Percentiles rank a stretch among this genome's conserved stretches.
Conservation (phyloP, 768 basidiomycete species). For the Mrakia frigida region DNA sequence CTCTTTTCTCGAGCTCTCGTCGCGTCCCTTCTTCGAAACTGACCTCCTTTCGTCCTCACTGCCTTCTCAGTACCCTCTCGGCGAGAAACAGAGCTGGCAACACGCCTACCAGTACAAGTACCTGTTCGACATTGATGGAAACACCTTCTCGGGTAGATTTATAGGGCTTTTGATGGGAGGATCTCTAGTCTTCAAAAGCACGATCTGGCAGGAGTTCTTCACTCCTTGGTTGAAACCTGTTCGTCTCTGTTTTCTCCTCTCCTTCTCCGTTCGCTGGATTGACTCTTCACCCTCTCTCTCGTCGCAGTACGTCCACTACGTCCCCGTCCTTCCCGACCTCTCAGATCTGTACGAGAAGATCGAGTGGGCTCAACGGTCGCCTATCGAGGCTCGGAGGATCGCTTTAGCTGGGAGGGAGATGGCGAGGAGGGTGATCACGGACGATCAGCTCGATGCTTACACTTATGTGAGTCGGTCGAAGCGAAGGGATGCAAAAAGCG, state of each 20-base stretch:
- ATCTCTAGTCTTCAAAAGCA: constrained; percentile 13
- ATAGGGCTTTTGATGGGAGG: not conserved
- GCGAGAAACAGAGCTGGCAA: not conserved
- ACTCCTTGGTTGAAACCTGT: constrained; percentile 2
- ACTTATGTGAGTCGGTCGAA: not conserved
- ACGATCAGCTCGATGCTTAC: not conserved
- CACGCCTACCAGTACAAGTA: constrained; percentile 5
- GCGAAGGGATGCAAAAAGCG: too few species aligned
- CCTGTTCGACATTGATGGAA: constrained; percentile 10
- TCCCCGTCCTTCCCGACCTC: constrained; percentile 11
- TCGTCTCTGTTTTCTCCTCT: not conserved
- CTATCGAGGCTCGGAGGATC: not conserved
- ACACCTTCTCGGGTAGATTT: constrained; percentile 18
- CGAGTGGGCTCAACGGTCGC: constrained; percentile 4
- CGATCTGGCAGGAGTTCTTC: constrained; percentile 22
- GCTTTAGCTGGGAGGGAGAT: not conserved
- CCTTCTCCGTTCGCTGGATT: not conserved
- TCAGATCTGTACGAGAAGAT: constrained; percentile 22
- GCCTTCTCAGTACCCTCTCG: not conserved
- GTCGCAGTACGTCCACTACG: not conserved
- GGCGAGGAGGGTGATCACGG: constrained; percentile 1
- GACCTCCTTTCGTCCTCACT: not conserved
- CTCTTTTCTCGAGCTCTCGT: too few species aligned
- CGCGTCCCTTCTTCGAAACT: not conserved
- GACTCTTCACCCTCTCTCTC: not conserved